phyloP scores from a whole-genome alignment of 805 yeast species.

The Yarrowia phangngaensis region DNA sequence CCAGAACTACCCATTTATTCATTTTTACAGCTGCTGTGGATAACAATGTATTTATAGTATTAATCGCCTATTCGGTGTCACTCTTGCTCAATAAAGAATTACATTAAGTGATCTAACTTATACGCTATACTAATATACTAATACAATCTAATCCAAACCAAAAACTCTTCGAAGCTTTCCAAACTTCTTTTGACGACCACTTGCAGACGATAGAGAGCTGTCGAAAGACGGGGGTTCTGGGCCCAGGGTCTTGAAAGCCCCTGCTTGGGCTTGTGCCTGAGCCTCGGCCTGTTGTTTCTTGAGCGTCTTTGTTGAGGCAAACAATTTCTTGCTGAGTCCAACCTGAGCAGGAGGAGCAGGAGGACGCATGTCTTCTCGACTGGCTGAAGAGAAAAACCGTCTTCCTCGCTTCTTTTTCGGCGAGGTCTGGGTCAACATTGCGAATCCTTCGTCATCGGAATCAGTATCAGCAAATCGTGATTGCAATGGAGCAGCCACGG shows the following conservation, averaged over 20 bases:
- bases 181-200: constrained; percentile 21
- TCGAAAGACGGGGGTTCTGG: too few species aligned
- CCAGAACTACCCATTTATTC: too few species aligned
- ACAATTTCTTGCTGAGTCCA: constrained; percentile 11
- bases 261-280: background rate
- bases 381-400: constrained; percentile 20
- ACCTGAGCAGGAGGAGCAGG: constrained; percentile 1
- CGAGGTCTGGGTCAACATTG: constrained; percentile 3
- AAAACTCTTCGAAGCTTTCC: constrained; percentile 29
- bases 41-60: too few species aligned
- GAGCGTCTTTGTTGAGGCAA: constrained; percentile 20
- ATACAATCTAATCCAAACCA: constrained; percentile 39
- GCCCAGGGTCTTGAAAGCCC: too few species aligned
- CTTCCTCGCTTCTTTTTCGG: constrained; percentile 20
- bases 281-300: constrained; percentile 23
- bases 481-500: background rate
- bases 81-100: too few species aligned
- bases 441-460: constrained; percentile 8
- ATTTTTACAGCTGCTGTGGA: too few species aligned
- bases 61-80: too few species aligned
- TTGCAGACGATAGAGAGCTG: too few species aligned
- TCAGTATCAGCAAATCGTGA: constrained; percentile 22
- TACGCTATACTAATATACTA: constrained; percentile 6
- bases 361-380: constrained; percentile 13
- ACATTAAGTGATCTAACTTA: too few species aligned